Conservation (phyloP, 345 rosid genomes). For the Psidium guajava region DNA sequence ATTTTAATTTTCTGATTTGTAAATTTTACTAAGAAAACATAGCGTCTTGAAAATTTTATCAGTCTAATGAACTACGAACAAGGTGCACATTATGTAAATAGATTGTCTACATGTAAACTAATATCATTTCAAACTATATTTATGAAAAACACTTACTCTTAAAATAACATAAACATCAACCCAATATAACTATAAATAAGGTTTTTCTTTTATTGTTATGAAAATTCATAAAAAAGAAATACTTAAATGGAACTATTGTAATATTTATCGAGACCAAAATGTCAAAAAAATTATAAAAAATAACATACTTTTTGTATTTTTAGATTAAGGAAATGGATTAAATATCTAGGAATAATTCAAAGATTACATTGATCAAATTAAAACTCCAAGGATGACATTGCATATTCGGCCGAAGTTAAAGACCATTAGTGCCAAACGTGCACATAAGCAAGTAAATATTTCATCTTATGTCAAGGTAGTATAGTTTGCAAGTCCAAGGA, state of each 20-base stretch:
- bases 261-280: neutral
- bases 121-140: too few species aligned
- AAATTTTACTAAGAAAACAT: too few species aligned
- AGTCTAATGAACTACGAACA: too few species aligned
- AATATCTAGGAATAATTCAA: neutral
- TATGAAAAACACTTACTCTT: too few species aligned
- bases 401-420: neutral
- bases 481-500: neutral
- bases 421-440: neutral
- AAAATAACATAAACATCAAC: too few species aligned
- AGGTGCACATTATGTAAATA: too few species aligned
- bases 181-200: neutral
- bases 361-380: neutral
- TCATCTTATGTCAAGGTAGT: neutral
- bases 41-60: too few species aligned
- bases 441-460: neutral
- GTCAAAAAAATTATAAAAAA: neutral
- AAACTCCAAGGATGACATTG: neutral
- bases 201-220: neutral
- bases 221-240: neutral
- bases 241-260: neutral
- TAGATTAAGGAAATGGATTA: neutral
- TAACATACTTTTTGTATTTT: neutral
- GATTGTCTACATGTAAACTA: too few species aligned
- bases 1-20: too few species aligned